A percentile compares a stretch with the other conserved stretches of the same genome.
These are phyloP conservation scores for Hymenoscyphus fructigenus DNA, from an alignment of 2,329 filamentous ascomycete genomes.

Conservation along the genomic window DNA sequence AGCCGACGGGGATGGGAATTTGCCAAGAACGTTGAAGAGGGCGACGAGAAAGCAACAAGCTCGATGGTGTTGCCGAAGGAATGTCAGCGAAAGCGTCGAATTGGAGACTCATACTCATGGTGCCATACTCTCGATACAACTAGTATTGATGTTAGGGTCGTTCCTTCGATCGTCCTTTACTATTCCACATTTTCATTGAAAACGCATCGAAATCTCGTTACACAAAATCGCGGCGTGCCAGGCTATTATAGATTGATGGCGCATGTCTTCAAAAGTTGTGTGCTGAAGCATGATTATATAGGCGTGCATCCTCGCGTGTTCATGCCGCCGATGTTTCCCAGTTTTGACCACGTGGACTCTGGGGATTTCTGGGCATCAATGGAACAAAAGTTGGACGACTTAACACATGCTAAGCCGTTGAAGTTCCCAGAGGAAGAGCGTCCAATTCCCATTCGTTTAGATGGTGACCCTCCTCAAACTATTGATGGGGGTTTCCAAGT, in stretches of 20 bases:
- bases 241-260: too few relatives aligned
- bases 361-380: not conserved
- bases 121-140: not conserved
- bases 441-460: not conserved
- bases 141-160: not conserved
- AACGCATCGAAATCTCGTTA: too few relatives aligned
- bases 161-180: not conserved
- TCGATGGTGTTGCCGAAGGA: not conserved
- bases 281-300: too few relatives aligned
- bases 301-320: too few relatives aligned
- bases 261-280: too few relatives aligned
- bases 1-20: not conserved
- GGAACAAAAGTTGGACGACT: not conserved
- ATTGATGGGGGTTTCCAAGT: too few relatives aligned
- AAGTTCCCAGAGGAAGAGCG: not conserved
- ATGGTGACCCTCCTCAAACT: not conserved
- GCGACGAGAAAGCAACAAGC: not conserved
- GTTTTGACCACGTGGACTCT: too few relatives aligned
- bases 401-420: not conserved
- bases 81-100: not conserved
- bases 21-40: not conserved
- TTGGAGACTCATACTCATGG: not conserved
- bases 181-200: too few relatives aligned
- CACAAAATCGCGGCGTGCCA: too few relatives aligned
- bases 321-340: too few relatives aligned